Evolutionary conservation across 352 stramenopile genomes (phyloP).

Genomic region (Globisporangium recalcitrans): DNA sequence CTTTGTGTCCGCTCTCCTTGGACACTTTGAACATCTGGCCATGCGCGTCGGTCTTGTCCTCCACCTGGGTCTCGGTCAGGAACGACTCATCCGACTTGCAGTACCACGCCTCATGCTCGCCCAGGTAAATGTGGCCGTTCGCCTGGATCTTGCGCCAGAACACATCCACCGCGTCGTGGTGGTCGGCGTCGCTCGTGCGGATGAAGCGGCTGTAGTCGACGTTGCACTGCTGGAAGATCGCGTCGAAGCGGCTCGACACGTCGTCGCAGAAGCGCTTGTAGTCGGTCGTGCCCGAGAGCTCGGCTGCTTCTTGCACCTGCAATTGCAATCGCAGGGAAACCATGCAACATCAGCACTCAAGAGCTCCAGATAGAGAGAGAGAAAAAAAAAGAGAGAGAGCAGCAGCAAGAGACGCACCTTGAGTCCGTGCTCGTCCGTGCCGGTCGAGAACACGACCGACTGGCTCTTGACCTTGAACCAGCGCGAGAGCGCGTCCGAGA

Average conservation of each 20-base stretch:
- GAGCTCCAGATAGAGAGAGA: neutral
- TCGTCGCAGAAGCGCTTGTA: slow-evolving; percentile 89
- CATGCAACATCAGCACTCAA: neutral
- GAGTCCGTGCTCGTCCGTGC: slow-evolving; percentile 98
- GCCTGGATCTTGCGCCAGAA: slow-evolving; percentile 91
- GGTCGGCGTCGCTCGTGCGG: slow-evolving; percentile 92
- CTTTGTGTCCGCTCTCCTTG: slow-evolving; percentile 87
- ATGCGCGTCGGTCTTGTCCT: slow-evolving; percentile 54
- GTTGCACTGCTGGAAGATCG: slow-evolving; percentile 88
- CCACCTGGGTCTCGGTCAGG: slow-evolving; percentile 96
- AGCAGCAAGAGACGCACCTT: slow-evolving; percentile 26
- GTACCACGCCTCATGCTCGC: slow-evolving; percentile 98
- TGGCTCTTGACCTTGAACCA: slow-evolving; percentile 62
- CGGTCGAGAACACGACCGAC: slow-evolving; percentile 92
- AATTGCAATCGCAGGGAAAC: neutral
- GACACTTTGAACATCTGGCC: slow-evolving; percentile 60
- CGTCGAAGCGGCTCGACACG: slow-evolving; percentile 86
- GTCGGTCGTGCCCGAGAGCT: slow-evolving; percentile 77
- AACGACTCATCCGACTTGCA: slow-evolving; percentile 98
- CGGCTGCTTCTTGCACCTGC: slow-evolving; percentile 93
- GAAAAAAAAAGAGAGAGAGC: too few species aligned
- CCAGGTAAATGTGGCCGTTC: slow-evolving; percentile 96
- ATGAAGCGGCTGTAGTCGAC: slow-evolving; percentile 95
- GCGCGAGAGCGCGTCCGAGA: slow-evolving; percentile 83
- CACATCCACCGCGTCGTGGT: slow-evolving; percentile 87